Conservation (phyloP, 306 rosid species). For the Prunus campanulata region DNA sequence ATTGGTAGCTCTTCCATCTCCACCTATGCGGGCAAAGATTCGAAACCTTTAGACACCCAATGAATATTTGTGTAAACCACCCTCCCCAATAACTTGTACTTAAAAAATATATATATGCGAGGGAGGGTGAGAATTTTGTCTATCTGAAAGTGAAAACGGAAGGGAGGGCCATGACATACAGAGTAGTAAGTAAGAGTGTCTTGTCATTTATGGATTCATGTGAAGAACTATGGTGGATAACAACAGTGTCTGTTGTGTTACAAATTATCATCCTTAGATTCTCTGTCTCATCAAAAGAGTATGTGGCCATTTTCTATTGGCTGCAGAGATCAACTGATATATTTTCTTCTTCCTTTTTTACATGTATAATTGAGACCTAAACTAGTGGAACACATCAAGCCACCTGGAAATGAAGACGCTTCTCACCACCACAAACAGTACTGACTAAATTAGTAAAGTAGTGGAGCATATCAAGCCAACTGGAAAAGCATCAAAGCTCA, state of each 20-base stretch:
- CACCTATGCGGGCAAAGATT: accelerated
- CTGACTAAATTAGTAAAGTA: background rate
- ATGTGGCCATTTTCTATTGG: background rate
- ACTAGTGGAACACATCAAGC: background rate
- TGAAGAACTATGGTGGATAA: too few species aligned
- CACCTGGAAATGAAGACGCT: background rate
- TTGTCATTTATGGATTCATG: too few species aligned
- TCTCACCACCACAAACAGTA: background rate
- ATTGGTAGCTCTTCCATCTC: too few species aligned
- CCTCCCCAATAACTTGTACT: accelerated
- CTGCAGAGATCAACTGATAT: background rate
- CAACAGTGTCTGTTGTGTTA: too few species aligned
- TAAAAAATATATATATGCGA: too few species aligned
- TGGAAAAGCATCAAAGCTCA: background rate
- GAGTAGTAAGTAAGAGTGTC: too few species aligned
- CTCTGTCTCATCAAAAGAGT: background rate
- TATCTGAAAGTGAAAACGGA: too few species aligned
- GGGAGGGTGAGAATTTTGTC: too few species aligned
- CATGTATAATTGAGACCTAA: background rate
- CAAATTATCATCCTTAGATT: too few species aligned
- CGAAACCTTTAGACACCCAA: accelerated
- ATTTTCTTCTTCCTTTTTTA: too few species aligned
- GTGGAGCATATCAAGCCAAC: background rate
- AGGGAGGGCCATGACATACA: too few species aligned
- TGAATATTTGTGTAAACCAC: too few species aligned